phyloP scores from a whole-genome alignment of 352 stramenopile species.

The Globisporangium viniferum region DNA sequence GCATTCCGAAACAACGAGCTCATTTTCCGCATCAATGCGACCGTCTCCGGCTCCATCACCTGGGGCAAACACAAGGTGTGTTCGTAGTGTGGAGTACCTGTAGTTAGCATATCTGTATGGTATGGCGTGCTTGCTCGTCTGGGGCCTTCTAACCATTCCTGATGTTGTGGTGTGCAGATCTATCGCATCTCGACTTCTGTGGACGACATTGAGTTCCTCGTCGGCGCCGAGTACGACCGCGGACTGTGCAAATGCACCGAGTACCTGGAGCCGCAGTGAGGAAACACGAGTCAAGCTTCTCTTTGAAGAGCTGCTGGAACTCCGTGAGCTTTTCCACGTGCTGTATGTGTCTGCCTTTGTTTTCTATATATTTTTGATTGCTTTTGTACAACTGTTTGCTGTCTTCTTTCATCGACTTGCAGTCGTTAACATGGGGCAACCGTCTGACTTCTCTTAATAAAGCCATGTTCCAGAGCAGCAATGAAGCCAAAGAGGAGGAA shows the following conservation, averaged over 20 bases:
- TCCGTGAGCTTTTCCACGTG: not conserved
- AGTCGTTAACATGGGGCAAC: not conserved
- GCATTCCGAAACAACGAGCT: slow-evolving; percentile 75
- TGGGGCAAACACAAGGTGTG: slow-evolving; percentile 77
- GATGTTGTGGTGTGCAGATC: slow-evolving; percentile 33
- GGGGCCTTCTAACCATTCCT: not conserved
- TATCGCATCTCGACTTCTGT: slow-evolving; percentile 80
- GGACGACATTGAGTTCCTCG: slow-evolving; percentile 79
- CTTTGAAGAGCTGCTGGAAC: not conserved
- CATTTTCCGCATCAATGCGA: slow-evolving; percentile 81
- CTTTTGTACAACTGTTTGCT: not conserved
- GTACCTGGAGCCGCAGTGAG: slow-evolving; percentile 57
- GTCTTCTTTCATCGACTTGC: not conserved
- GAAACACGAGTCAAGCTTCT: not conserved
- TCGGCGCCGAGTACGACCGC: slow-evolving; percentile 83
- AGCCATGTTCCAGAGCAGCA: not conserved
- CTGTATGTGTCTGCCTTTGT: not conserved
- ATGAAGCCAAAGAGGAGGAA: not conserved
- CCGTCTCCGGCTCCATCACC: slow-evolving; percentile 76
- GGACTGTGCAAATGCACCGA: slow-evolving; percentile 80
- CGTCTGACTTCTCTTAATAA: not conserved
- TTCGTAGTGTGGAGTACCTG: not conserved
- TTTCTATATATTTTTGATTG: not conserved
- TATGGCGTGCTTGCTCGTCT: too few species aligned
- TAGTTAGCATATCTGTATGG: too few species aligned